A percentile compares a stretch with the other conserved stretches of the same genome.
phyloP scores from a whole-genome alignment of 2,329 filamentous ascomycete genomes.

The Fusarium brachygibbosum region DNA sequence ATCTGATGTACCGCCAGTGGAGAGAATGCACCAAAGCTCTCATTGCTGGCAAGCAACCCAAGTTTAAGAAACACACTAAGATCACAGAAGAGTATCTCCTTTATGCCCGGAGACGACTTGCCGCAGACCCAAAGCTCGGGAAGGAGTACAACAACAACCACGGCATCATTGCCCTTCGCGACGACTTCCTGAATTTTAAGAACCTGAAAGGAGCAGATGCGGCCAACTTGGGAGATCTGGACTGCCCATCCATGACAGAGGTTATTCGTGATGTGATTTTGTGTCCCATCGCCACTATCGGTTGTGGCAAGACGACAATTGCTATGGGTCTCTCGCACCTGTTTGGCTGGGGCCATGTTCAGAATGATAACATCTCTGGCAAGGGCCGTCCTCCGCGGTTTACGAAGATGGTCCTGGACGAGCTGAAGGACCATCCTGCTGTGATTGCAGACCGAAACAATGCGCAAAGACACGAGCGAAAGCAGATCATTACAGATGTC shows the following conservation, averaged over 20 bases:
- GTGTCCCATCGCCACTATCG: constrained; percentile 92
- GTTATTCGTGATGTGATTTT: constrained; percentile 80
- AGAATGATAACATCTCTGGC: constrained; percentile 95
- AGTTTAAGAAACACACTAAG: constrained; percentile 85
- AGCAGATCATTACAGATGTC: constrained; percentile 88
- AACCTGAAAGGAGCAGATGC: constrained; percentile 91
- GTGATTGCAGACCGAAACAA: constrained; percentile 97
- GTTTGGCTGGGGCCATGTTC: constrained; percentile 92
- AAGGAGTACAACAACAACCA: constrained; percentile 87
- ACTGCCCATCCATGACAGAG: constrained; percentile 62
- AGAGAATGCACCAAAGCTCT: constrained; percentile 94
- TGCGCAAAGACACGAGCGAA: constrained; percentile 86
- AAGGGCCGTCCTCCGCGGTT: constrained; percentile 84
- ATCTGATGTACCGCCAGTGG: constrained; percentile 99
- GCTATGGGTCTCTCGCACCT: constrained; percentile 84
- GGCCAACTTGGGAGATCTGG: constrained; percentile 76
- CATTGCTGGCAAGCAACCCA: constrained; percentile 80
- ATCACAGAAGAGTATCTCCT: constrained; percentile 93
- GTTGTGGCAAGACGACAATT: constrained; percentile 96
- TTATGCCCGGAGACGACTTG: constrained; percentile 82
- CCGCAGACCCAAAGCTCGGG: constrained; percentile 74
- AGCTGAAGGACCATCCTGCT: constrained; percentile 74
- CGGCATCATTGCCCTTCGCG: constrained; percentile 90
- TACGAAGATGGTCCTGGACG: constrained; percentile 75
- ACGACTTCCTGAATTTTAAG: constrained; percentile 87